Evolutionary conservation across 768 basidiomycete species (phyloP).

Genomic region (Kwoniella heveanensis): DNA sequence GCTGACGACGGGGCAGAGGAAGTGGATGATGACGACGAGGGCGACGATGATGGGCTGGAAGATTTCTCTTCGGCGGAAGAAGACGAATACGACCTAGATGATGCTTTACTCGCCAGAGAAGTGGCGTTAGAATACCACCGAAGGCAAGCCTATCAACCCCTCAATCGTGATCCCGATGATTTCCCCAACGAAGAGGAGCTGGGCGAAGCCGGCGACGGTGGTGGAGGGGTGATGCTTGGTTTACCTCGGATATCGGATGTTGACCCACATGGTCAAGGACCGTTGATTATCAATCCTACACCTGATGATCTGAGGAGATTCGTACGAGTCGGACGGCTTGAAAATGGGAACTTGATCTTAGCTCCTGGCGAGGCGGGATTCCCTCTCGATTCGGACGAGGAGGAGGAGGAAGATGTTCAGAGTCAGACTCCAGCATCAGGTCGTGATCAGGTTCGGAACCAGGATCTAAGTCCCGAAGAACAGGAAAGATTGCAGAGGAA

Average conservation of each 20-base stretch:
- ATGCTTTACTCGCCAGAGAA: slow-evolving; percentile 39
- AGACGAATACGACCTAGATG: slow-evolving; percentile 47
- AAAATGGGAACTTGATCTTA: slow-evolving; percentile 49
- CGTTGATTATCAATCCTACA: slow-evolving; percentile 42
- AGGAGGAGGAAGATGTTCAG: slow-evolving; percentile 24
- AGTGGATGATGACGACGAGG: slow-evolving; percentile 32
- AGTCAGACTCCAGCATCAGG: too few relatives aligned
- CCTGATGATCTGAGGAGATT: slow-evolving; percentile 40
- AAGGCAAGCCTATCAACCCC: slow-evolving; percentile 30
- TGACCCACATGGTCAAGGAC: slow-evolving; percentile 19
- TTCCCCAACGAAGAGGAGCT: slow-evolving; percentile 5
- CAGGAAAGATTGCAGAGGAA: slow-evolving; percentile 10
- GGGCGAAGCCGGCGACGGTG: slow-evolving; percentile 12
- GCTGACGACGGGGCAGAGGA: slow-evolving; percentile 18
- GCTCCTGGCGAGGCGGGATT: slow-evolving; percentile 41
- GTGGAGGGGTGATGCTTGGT: slow-evolving; percentile 37
- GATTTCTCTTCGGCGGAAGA: slow-evolving; percentile 37
- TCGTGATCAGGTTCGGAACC: too few relatives aligned
- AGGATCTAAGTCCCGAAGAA: not conserved
- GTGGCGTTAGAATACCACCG: slow-evolving; percentile 47
- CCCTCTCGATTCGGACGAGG: slow-evolving; percentile 34
- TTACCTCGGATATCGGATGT: slow-evolving; percentile 30
- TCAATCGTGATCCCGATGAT: slow-evolving; percentile 33
- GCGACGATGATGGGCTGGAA: slow-evolving; percentile 36
- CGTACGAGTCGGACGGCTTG: slow-evolving; percentile 41